Percentiles rank a stretch among this genome's conserved stretches.
These are phyloP conservation scores for Pythium insidiosum DNA, from an alignment of 352 stramenopile species.

Conservation along the genomic window DNA sequence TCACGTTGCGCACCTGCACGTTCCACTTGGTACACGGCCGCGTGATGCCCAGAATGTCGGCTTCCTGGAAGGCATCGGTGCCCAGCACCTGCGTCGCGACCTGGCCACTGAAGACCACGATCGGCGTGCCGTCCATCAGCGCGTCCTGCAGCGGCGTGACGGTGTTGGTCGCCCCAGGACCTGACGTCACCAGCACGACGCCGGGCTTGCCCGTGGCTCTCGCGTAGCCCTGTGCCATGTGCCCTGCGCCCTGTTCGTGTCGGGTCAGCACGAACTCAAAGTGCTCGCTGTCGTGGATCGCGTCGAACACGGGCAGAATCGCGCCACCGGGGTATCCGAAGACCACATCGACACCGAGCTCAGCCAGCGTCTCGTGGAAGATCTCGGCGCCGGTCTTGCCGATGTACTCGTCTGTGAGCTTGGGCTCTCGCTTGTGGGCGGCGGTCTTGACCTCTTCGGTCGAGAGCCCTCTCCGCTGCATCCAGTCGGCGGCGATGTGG, in stretches of 20 bases:
- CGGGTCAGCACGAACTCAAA: constrained; percentile 80
- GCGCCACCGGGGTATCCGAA: constrained; percentile 93
- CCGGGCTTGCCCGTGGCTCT: constrained; percentile 82
- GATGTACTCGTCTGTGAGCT: constrained; percentile 79
- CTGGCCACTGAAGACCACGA: constrained; percentile 93
- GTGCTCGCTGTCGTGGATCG: constrained; percentile 86
- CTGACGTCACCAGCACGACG: constrained; percentile 91
- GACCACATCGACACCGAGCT: constrained; percentile 87
- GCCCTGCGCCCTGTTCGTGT: constrained; percentile 75
- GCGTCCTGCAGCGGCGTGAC: constrained; percentile 92
- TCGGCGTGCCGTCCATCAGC: constrained; percentile 92
- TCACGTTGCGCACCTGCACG: constrained; percentile 93
- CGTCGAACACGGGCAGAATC: constrained; percentile 92
- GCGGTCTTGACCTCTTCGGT: constrained; percentile 8
- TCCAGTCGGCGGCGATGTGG: constrained; percentile 16
- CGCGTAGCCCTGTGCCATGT: constrained; percentile 85
- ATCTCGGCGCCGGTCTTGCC: constrained; percentile 91
- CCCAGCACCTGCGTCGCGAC: constrained; percentile 89
- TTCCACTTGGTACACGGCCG: constrained; percentile 95
- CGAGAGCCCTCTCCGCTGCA: constrained; percentile 19
- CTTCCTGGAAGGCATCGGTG: constrained; percentile 91
- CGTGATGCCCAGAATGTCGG: constrained; percentile 80
- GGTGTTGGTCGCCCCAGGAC: constrained; percentile 91
- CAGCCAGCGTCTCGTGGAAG: constrained; percentile 90
- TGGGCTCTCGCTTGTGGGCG: constrained; percentile 11